A percentile compares a stretch with the other conserved stretches of the same genome.
Conservation (phyloP, 768 basidiomycete species). For the Royoungia palumana region DNA sequence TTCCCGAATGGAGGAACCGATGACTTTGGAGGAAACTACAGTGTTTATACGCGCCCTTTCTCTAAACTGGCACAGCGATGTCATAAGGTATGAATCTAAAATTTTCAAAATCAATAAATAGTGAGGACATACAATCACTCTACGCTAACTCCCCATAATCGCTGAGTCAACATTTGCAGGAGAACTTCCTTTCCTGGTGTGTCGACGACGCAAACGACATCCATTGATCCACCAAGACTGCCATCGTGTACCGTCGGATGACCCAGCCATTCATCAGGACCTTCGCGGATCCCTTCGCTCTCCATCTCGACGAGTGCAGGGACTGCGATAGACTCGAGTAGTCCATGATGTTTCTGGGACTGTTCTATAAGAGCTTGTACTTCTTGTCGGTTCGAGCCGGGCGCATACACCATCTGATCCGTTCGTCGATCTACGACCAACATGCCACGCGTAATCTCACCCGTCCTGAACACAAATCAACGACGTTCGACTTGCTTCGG, state of each 20-base stretch:
- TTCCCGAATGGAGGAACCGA: too few relatives aligned
- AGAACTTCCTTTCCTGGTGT: constrained; percentile 64
- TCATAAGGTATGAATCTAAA: too few relatives aligned
- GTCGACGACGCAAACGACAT: constrained; percentile 46
- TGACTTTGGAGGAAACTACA: too few relatives aligned
- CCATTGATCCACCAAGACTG: constrained; percentile 26
- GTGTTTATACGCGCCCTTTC: too few relatives aligned
- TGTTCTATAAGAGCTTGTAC: constrained; percentile 53
- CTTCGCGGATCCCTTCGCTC: constrained; percentile 10
- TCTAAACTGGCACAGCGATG: too few relatives aligned
- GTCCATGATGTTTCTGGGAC: constrained; percentile 29
- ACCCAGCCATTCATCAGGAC: constrained; percentile 19
- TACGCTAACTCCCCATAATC: constrained; percentile 49
- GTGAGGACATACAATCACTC: background rate
- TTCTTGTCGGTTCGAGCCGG: constrained; percentile 61
- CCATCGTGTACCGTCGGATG: constrained; percentile 17
- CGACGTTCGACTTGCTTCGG: background rate
- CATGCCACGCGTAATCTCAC: constrained; percentile 85
- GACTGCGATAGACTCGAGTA: constrained; percentile 49
- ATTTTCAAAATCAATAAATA: too few relatives aligned
- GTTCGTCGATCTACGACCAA: constrained; percentile 76
- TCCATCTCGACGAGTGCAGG: constrained; percentile 57
- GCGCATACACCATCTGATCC: constrained; percentile 60
- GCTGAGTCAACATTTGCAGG: constrained; percentile 44
- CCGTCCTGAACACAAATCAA: constrained; percentile 42